These are phyloP conservation scores for Globisporangium alternatum DNA, from an alignment of 352 stramenopile genomes.

Conservation along the genomic window DNA sequence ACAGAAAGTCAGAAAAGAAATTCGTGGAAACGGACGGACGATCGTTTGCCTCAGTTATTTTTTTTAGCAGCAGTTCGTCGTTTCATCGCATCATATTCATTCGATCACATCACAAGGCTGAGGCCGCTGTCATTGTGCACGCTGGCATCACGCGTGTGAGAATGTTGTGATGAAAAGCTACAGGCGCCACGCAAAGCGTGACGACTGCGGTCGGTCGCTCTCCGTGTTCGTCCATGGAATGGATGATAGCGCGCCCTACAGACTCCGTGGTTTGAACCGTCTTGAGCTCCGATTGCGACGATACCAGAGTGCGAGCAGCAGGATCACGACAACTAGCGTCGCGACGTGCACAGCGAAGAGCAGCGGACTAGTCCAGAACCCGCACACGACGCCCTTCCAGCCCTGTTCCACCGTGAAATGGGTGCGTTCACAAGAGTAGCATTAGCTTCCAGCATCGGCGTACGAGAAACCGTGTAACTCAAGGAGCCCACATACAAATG, in stretches of 20 bases:
- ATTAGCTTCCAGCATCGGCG: neutral
- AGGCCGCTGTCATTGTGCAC: no score
- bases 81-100: neutral
- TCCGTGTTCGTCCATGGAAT: neutral
- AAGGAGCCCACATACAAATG: conserved; percentile 3
- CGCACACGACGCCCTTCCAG: conserved; percentile 77
- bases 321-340: conserved; percentile 34
- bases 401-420: conserved; percentile 29
- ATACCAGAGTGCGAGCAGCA: conserved; percentile 36
- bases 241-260: conserved; percentile 19
- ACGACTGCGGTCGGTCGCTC: no score
- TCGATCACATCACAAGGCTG: no score
- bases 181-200: no score
- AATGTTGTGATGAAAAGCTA: no score
- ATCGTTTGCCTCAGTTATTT: no score
- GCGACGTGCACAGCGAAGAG: conserved; percentile 58
- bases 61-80: no score
- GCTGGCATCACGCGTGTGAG: no score
- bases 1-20: conserved; percentile 2
- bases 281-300: conserved; percentile 25
- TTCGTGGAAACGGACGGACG: neutral
- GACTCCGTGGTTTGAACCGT: conserved; percentile 42
- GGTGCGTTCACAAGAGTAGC: neutral
- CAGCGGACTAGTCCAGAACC: conserved; percentile 68
- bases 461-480: neutral